Percentiles rank a stretch among this genome's conserved stretches.
Evolutionary conservation across 306 rosid genomes (phyloP).

Genomic region (Vigna nakashimae): DNA sequence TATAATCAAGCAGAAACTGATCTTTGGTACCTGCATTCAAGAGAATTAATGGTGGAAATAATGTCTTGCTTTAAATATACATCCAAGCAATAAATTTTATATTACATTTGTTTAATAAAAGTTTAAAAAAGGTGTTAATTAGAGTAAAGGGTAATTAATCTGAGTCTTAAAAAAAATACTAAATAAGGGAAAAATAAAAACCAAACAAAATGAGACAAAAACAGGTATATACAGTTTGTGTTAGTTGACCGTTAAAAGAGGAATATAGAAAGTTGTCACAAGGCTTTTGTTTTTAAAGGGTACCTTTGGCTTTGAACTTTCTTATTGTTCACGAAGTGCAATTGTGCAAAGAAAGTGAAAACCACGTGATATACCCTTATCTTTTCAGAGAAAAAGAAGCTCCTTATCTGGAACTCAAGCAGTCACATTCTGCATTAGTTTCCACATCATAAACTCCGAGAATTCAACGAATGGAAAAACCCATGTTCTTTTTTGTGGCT

Average conservation of each 20-base stretch:
- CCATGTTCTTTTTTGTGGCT: slow-evolving; percentile 39
- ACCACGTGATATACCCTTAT: slow-evolving; percentile 37
- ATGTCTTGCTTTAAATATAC: slow-evolving; percentile 13
- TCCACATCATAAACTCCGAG: slow-evolving; percentile 12
- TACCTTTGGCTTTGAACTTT: slow-evolving; percentile 25
- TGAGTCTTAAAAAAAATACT: slow-evolving; percentile 3
- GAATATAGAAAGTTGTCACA: slow-evolving; percentile 44
- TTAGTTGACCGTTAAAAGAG: slow-evolving; percentile 43
- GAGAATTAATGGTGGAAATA: slow-evolving; percentile 27
- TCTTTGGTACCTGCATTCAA: slow-evolving; percentile 42
- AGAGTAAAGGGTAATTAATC: background rate
- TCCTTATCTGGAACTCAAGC: slow-evolving; percentile 34
- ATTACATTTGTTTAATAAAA: background rate
- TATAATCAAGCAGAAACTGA: slow-evolving; percentile 17
- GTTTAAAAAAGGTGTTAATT: background rate
- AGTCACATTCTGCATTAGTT: slow-evolving; percentile 32
- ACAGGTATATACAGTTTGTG: slow-evolving; percentile 20
- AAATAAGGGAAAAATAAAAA: background rate
- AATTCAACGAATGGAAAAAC: background rate
- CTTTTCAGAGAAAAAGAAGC: slow-evolving; percentile 33
- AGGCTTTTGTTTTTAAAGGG: slow-evolving; percentile 35
- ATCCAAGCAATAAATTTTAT: background rate
- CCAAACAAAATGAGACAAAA: background rate
- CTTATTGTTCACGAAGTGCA: slow-evolving; percentile 25
- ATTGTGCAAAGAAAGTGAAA: slow-evolving; percentile 27